These are phyloP conservation scores for Maudiozyma humilis DNA, from an alignment of 1,139 yeast genomes.

Conservation along the genomic window DNA sequence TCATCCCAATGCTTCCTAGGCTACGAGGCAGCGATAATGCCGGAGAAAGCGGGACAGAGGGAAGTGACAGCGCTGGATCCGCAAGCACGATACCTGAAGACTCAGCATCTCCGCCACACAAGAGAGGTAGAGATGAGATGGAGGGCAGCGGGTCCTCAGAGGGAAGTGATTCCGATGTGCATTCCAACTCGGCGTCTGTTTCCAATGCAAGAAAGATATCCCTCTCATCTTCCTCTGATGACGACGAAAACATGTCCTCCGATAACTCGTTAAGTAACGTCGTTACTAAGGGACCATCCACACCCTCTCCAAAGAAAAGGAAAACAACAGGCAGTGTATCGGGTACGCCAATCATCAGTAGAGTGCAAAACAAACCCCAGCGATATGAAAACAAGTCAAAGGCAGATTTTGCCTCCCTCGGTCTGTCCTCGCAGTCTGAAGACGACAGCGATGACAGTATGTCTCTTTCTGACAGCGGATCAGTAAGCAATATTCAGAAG, in stretches of 20 bases:
- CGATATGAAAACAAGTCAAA: slow-evolving; percentile 9
- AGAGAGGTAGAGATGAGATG: slow-evolving; percentile 4
- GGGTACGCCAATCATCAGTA: slow-evolving; percentile 20
- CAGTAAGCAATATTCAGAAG: background rate
- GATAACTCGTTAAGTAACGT: background rate
- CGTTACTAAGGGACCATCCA: slow-evolving; percentile 1
- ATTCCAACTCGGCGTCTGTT: background rate
- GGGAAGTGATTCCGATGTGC: background rate
- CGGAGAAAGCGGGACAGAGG: too few species aligned
- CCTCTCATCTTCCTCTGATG: slow-evolving; percentile 3
- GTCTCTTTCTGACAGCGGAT: too few species aligned
- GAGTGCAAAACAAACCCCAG: slow-evolving; percentile 20
- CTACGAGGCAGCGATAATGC: slow-evolving; percentile 2
- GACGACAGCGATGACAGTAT: slow-evolving; percentile 5
- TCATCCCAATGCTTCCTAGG: slow-evolving; percentile 28
- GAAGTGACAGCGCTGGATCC: slow-evolving; percentile 8
- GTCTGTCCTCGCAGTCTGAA: slow-evolving; percentile 8
- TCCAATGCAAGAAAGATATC: background rate
- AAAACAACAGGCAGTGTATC: slow-evolving; percentile 6
- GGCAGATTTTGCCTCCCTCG: slow-evolving; percentile 6
- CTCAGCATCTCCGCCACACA: background rate
- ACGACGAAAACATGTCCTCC: background rate
- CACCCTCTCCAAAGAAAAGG: slow-evolving; percentile 10
- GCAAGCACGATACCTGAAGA: too few species aligned
- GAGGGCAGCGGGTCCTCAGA: slow-evolving; percentile 2